Conservation (phyloP, 768 basidiomycete species). For the Termitomyces sp. region DNA sequence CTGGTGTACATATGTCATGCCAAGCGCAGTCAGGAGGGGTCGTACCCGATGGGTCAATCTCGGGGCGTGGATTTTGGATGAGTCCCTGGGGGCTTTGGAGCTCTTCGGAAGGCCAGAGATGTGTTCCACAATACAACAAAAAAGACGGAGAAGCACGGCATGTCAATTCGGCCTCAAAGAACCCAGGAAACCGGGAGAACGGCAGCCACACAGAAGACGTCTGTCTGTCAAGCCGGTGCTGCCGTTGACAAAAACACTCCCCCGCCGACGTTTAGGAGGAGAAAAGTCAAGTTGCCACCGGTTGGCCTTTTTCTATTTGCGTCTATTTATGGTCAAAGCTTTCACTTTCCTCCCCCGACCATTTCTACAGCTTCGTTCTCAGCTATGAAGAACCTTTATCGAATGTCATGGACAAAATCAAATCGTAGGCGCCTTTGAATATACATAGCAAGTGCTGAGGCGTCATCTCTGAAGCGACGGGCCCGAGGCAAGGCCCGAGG, state of each 20-base stretch:
- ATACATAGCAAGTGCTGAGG: background rate
- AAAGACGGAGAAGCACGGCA: constrained; percentile 1
- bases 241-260: background rate
- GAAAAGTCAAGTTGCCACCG: background rate
- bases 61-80: background rate
- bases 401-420: too few species aligned
- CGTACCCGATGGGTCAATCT: background rate
- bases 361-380: background rate
- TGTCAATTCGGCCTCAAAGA: background rate
- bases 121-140: background rate
- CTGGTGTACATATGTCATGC: background rate
- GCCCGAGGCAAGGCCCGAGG: background rate
- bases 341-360: background rate
- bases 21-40: background rate
- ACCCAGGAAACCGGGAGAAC: background rate
- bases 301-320: background rate
- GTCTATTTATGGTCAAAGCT: background rate
- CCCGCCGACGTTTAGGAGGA: background rate
- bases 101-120: background rate
- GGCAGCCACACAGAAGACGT: too few species aligned
- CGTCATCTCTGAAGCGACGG: background rate
- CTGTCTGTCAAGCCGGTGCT: background rate
- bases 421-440: background rate
- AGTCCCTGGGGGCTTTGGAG: constrained; percentile 2
- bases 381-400: background rate